A percentile compares a stretch with the other conserved stretches of the same genome.
Evolutionary conservation across 2,329 filamentous ascomycete genomes (phyloP).

Genomic region (Talaromyces sp.): DNA sequence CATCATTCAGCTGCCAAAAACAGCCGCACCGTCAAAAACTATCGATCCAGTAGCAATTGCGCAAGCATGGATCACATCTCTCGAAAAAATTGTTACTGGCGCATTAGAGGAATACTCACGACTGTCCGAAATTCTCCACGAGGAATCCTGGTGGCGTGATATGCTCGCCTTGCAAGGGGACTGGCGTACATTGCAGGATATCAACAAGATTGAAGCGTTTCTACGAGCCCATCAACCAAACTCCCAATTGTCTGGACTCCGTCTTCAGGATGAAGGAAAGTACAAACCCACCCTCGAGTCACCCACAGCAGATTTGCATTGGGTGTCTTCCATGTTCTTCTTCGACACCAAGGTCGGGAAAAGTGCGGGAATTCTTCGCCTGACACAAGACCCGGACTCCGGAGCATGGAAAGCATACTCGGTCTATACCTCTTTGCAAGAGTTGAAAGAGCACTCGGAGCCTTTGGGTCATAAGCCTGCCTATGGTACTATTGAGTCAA

Average conservation of each 20-base stretch:
- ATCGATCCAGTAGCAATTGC: background rate
- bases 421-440: constrained; percentile 41
- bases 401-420: constrained; percentile 40
- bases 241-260: background rate
- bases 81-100: background rate
- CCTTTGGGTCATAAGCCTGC: constrained; percentile 33
- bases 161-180: constrained; percentile 42
- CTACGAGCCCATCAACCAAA: background rate
- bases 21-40: background rate
- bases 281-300: background rate
- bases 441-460: constrained; percentile 36
- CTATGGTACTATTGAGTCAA: constrained; percentile 35
- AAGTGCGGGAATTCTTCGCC: constrained; percentile 38
- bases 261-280: background rate
- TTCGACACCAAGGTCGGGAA: constrained; percentile 39
- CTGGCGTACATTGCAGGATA: constrained; percentile 35
- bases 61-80: background rate
- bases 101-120: background rate
- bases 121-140: constrained; percentile 30
- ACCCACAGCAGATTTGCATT: background rate
- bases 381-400: constrained; percentile 29
- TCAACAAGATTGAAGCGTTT: constrained; percentile 32
- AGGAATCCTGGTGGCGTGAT: constrained; percentile 44
- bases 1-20: background rate
- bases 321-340: constrained; percentile 40